Evolutionary conservation across 345 rosid species (phyloP).

Genomic region (thale cress (Arabidopsis thaliana)): DNA sequence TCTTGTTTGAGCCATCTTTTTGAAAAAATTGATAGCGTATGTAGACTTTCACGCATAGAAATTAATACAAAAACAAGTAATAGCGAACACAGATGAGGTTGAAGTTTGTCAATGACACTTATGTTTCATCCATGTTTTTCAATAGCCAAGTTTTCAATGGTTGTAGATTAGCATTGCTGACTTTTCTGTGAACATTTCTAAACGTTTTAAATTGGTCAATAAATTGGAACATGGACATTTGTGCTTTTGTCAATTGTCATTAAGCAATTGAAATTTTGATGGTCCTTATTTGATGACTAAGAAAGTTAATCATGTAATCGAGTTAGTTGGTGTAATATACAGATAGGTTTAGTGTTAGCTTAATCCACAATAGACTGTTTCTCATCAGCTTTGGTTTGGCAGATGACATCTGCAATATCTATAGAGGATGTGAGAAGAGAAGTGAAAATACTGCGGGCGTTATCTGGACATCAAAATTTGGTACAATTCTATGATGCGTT

Average conservation of each 20-base stretch:
- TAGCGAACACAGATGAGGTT: slow-evolving; percentile 3
- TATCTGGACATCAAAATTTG: slow-evolving; percentile 83
- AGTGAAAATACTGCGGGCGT: slow-evolving; percentile 82
- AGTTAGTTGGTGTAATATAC: background rate
- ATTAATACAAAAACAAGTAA: slow-evolving; percentile 10
- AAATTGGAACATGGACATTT: slow-evolving; percentile 21
- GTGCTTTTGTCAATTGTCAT: slow-evolving; percentile 14
- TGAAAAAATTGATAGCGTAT: slow-evolving; percentile 19
- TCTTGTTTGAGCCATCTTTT: slow-evolving; percentile 20
- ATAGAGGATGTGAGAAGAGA: slow-evolving; percentile 98
- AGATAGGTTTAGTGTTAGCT: slow-evolving; percentile 1
- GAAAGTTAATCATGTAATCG: background rate
- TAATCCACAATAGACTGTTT: slow-evolving; percentile 13
- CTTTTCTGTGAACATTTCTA: slow-evolving; percentile 19
- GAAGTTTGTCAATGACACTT: slow-evolving; percentile 11
- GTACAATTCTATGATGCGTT: slow-evolving; percentile 89
- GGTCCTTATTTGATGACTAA: background rate
- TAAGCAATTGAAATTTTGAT: background rate
- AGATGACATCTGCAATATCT: slow-evolving; percentile 99
- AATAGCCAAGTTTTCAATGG: slow-evolving; percentile 23
- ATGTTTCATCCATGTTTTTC: slow-evolving; percentile 26
- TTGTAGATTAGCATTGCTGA: slow-evolving; percentile 24
- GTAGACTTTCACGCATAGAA: slow-evolving; percentile 31
- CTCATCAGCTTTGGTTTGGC: slow-evolving; percentile 40
- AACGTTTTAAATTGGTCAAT: slow-evolving; percentile 37